These are phyloP conservation scores for Termitomyces sp. DNA, from an alignment of 1,284 basidiomycete genomes.

Conservation along the genomic window DNA sequence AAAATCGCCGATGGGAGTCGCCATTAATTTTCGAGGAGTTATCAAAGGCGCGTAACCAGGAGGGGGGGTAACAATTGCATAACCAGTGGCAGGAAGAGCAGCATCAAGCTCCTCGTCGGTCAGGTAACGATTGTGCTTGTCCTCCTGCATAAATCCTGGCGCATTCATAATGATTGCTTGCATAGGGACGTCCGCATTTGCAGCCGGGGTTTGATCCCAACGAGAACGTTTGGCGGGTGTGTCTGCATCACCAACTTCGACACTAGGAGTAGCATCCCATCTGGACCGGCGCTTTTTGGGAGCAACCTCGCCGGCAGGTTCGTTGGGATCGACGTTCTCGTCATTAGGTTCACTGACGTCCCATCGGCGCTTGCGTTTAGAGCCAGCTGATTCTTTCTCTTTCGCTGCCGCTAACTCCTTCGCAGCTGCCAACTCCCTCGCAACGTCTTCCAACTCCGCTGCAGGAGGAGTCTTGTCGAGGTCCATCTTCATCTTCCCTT, in stretches of 20 bases:
- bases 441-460: conserved; percentile 66
- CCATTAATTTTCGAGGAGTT: conserved; percentile 75
- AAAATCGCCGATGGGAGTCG: conserved; percentile 65
- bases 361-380: conserved; percentile 85
- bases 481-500: conserved; percentile 79
- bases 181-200: conserved; percentile 52
- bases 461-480: conserved; percentile 85
- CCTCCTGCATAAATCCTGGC: conserved; percentile 77
- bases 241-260: conserved; percentile 53
- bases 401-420: conserved; percentile 38
- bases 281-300: conserved; percentile 90
- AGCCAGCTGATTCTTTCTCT: conserved; percentile 36
- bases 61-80: conserved; percentile 89
- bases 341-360: conserved; percentile 66
- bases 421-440: conserved; percentile 59
- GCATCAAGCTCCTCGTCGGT: conserved; percentile 95
- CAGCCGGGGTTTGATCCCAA: conserved; percentile 87
- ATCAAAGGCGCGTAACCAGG: conserved; percentile 87
- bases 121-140: conserved; percentile 92
- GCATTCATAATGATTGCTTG: conserved; percentile 81
- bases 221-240: conserved; percentile 78
- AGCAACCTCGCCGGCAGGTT: conserved; percentile 58
- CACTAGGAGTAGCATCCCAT: conserved; percentile 91
- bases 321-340: conserved; percentile 57
- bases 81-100: conserved; percentile 84